Evolutionary conservation across 768 basidiomycete genomes (phyloP).

Genomic region (Boletus rufocinnamomeus): DNA sequence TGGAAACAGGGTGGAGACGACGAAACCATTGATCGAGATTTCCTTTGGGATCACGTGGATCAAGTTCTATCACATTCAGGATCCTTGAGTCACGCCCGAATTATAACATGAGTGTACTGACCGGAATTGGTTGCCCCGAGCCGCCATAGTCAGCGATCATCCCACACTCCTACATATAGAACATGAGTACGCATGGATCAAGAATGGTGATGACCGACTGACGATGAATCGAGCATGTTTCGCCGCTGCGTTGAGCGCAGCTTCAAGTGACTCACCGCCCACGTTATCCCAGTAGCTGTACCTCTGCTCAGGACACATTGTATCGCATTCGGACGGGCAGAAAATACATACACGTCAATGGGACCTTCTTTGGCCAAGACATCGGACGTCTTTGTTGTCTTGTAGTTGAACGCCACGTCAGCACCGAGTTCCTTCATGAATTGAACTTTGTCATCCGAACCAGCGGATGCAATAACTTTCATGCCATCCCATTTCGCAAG

Average conservation of each 20-base stretch:
- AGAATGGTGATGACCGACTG: not conserved
- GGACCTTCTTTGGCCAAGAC: slow-evolving; percentile 59
- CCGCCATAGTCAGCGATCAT: slow-evolving; percentile 10
- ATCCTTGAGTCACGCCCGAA: not conserved
- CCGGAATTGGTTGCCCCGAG: not conserved
- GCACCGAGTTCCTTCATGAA: slow-evolving; percentile 63
- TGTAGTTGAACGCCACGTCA: slow-evolving; percentile 75
- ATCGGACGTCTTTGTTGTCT: slow-evolving; percentile 54
- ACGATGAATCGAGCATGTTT: slow-evolving; percentile 50
- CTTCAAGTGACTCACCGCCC: slow-evolving; percentile 59
- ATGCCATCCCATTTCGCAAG: slow-evolving; percentile 52
- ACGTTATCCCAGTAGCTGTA: slow-evolving; percentile 47
- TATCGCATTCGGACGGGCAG: not conserved
- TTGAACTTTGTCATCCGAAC: slow-evolving; percentile 71
- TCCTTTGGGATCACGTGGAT: slow-evolving; percentile 41
- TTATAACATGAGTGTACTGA: not conserved
- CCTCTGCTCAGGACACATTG: not conserved
- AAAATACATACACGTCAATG: slow-evolving; percentile 46
- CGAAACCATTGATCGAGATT: slow-evolving; percentile 49
- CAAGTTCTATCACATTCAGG: slow-evolving; percentile 34
- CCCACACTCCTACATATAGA: slow-evolving; percentile 38
- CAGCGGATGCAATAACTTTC: slow-evolving; percentile 72
- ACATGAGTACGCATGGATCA: not conserved
- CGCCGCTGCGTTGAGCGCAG: slow-evolving; percentile 50
- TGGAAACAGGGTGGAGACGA: slow-evolving; percentile 22